Conservation (phyloP, 139 green algal species). For the Volvox africanus region DNA sequence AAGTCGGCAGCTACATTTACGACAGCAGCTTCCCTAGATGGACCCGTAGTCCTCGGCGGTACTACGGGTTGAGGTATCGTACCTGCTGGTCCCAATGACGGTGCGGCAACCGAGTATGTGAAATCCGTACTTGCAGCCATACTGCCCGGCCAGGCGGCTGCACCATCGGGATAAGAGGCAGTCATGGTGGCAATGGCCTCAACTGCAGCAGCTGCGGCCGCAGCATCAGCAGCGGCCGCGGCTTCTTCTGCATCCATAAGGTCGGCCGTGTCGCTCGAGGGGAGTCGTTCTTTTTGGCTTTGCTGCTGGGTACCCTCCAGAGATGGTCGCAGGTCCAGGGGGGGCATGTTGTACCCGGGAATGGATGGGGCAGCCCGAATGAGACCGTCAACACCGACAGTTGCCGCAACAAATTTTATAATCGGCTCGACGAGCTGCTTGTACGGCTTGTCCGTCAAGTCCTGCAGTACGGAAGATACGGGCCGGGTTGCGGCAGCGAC, state of each 20-base stretch:
- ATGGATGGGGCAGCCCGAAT: not conserved
- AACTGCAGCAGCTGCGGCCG: not conserved
- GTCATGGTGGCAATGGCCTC: not conserved
- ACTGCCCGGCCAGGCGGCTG: not conserved
- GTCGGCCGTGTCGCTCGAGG: not conserved
- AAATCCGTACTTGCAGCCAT: no score
- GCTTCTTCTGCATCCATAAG: not conserved
- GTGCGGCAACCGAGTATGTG: no score
- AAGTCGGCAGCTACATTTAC: no score
- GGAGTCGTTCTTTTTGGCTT: no score
- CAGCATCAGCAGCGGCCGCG: not conserved
- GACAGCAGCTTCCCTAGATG: no score
- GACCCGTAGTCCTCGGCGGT: no score
- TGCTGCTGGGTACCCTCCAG: no score
- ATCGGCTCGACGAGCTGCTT: not conserved
- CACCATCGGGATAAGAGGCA: not conserved
- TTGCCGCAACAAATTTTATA: not conserved
- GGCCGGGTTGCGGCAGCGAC: no score
- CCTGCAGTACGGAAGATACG: not conserved
- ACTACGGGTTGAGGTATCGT: no score
- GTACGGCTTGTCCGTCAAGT: conserved; percentile 34
- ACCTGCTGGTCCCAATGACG: no score
- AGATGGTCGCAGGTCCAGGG: not conserved
- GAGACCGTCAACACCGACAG: not conserved
- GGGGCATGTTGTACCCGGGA: conserved; percentile 18